Evolutionary conservation across 2,329 filamentous ascomycete species (phyloP).

Genomic region (Hymenotorrendiella dingleyae): DNA sequence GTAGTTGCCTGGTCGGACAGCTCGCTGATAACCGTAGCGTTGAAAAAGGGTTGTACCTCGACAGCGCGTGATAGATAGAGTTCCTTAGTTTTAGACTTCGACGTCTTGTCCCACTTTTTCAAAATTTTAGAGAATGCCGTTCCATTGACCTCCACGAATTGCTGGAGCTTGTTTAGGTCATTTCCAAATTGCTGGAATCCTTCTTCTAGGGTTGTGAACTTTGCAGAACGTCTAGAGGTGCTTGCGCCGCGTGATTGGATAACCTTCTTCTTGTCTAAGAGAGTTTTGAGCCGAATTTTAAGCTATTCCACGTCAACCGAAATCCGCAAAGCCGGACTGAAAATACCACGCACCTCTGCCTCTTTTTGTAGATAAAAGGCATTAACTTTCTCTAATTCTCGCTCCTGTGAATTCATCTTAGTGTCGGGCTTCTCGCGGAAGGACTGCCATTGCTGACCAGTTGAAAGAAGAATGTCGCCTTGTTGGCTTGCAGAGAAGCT

Average conservation of each 20-base stretch:
- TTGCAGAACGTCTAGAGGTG: slow-evolving; percentile 80
- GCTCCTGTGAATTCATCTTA: slow-evolving; percentile 61
- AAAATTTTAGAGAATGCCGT: slow-evolving; percentile 97
- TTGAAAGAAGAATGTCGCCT: slow-evolving; percentile 97
- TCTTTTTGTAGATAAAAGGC: slow-evolving; percentile 97
- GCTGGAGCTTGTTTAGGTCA: slow-evolving; percentile 94
- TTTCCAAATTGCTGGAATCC: slow-evolving; percentile 96
- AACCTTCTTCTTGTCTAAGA: slow-evolving; percentile 91
- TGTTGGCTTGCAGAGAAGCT: slow-evolving; percentile 87
- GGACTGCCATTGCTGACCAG: slow-evolving; percentile 57
- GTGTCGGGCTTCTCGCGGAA: slow-evolving; percentile 25
- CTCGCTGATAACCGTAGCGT: slow-evolving; percentile 92
- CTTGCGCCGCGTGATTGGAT: slow-evolving; percentile 73
- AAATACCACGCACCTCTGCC: slow-evolving; percentile 65
- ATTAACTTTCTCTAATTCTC: slow-evolving; percentile 97
- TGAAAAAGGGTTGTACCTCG: slow-evolving; percentile 97
- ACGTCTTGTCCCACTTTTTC: slow-evolving; percentile 99
- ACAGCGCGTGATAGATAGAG: slow-evolving; percentile 92
- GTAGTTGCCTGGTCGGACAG: slow-evolving; percentile 95
- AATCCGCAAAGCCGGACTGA: not conserved
- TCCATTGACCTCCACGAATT: slow-evolving; percentile 97
- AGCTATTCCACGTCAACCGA: slow-evolving; percentile 50
- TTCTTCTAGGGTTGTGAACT: slow-evolving; percentile 92
- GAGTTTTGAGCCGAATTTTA: slow-evolving; percentile 83
- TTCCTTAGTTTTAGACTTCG: slow-evolving; percentile 97